Conservation (phyloP, 441 rosid genomes). For the Populus hybrid region DNA sequence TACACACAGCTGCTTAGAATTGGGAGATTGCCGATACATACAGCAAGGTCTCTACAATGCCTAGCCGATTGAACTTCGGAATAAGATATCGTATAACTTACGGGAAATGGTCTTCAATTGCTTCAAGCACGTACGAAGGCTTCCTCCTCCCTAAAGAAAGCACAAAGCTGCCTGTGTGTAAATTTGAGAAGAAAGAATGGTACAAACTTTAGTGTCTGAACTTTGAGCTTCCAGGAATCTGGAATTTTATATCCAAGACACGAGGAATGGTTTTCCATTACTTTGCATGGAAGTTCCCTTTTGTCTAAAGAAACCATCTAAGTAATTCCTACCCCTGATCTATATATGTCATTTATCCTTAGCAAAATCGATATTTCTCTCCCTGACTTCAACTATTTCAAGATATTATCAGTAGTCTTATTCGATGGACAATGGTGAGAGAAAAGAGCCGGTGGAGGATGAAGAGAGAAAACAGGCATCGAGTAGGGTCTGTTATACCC, state of each 20-base stretch:
- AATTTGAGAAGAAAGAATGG: slow-evolving; percentile 6
- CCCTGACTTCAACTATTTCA: background rate
- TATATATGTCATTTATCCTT: background rate
- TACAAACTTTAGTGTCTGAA: slow-evolving; percentile 11
- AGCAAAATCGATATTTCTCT: background rate
- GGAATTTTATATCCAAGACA: slow-evolving; percentile 20
- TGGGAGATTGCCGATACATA: slow-evolving; percentile 4
- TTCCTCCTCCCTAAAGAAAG: slow-evolving; percentile 30
- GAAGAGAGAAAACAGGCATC: slow-evolving; percentile 38
- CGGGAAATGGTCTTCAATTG: slow-evolving; percentile 9
- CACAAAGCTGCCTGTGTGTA: background rate
- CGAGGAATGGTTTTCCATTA: slow-evolving; percentile 27
- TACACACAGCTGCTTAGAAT: background rate
- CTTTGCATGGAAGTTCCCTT: slow-evolving; percentile 42
- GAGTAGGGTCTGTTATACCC: slow-evolving; percentile 31
- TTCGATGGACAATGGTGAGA: slow-evolving; percentile 17
- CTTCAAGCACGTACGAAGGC: slow-evolving; percentile 17
- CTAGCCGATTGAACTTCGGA: background rate
- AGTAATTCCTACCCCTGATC: background rate
- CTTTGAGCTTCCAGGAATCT: slow-evolving; percentile 26
- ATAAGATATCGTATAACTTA: background rate
- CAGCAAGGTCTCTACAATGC: slow-evolving; percentile 1
- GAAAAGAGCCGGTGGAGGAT: slow-evolving; percentile 23
- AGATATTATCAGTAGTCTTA: background rate
- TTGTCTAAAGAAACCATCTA: slow-evolving; percentile 33